Conservation (phyloP, 2,329 filamentous ascomycete genomes). For the Penicillium decumbens region DNA sequence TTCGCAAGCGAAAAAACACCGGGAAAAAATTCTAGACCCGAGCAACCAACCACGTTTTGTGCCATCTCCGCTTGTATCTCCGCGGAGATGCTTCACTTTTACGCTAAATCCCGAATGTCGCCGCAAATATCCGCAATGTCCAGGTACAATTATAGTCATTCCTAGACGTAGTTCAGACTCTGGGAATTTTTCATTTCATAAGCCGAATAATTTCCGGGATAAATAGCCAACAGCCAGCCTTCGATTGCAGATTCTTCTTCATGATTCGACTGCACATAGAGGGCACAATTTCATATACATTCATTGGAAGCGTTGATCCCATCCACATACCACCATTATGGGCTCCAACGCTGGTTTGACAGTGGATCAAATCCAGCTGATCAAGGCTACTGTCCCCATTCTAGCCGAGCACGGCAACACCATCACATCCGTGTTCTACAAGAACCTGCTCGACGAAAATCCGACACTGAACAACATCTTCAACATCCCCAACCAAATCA, state of each 20-base stretch:
- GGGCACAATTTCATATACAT: neutral
- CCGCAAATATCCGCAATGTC: conserved; percentile 5
- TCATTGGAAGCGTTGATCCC: neutral
- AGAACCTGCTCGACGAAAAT: conserved; percentile 60
- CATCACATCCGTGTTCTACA: conserved; percentile 70
- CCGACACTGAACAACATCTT: conserved; percentile 66
- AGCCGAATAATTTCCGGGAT: neutral
- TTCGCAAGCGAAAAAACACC: neutral
- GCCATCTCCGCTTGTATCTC: conserved; percentile 4
- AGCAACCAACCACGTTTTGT: conserved; percentile 4
- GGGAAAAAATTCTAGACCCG: conserved; percentile 10
- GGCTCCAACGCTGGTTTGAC: conserved; percentile 13
- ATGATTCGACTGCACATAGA: neutral
- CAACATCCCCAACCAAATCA: conserved; percentile 65
- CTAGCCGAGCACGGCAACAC: conserved; percentile 62
- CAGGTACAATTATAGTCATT: conserved; percentile 4
- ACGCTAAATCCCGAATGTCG: neutral
- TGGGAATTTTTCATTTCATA: neutral
- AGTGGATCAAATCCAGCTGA: conserved; percentile 57
- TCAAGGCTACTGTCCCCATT: conserved; percentile 67
- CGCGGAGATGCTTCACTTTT: conserved; percentile 16
- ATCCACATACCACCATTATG: conserved; percentile 9
- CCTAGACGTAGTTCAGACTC: neutral
- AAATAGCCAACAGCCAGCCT: conserved; percentile 4
- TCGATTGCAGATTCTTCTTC: neutral